phyloP scores from a whole-genome alignment of 768 basidiomycete species.

The Amanita rimosa region DNA sequence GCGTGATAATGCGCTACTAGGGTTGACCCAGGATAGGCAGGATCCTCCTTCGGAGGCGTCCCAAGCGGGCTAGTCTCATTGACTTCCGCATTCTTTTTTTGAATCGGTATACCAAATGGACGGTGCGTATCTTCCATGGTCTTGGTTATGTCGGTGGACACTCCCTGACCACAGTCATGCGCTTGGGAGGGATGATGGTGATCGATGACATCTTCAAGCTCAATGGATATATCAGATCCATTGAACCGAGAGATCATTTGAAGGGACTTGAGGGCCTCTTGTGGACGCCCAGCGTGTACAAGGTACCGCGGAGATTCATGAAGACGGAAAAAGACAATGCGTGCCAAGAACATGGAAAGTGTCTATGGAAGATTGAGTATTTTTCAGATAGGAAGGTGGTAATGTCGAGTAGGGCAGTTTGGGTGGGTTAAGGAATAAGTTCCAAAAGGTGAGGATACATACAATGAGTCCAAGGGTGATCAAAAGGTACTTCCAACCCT shows the following conservation, averaged over 20 bases:
- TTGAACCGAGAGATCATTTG: constrained; percentile 83
- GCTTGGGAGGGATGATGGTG: constrained; percentile 13
- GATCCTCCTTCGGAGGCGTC: not conserved
- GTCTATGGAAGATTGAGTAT: constrained; percentile 41
- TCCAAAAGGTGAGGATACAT: constrained; percentile 22
- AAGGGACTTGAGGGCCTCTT: constrained; percentile 76
- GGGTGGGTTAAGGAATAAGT: constrained; percentile 3
- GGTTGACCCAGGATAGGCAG: not conserved
- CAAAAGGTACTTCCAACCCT: constrained; percentile 86
- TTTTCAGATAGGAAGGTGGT: not conserved
- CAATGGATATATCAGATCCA: constrained; percentile 56
- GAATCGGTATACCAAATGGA: not conserved
- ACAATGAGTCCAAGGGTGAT: constrained; percentile 72
- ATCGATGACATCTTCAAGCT: constrained; percentile 58
- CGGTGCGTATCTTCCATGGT: not conserved
- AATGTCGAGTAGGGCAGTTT: not conserved
- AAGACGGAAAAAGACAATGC: constrained; percentile 83
- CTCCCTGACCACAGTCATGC: not conserved
- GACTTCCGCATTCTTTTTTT: not conserved
- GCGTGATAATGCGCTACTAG: constrained; percentile 9
- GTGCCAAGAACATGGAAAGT: constrained; percentile 73
- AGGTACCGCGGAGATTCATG: constrained; percentile 94
- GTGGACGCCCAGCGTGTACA: constrained; percentile 75
- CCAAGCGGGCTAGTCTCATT: constrained; percentile 3
- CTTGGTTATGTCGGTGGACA: not conserved